phyloP scores from a whole-genome alignment of 148 eudicot species.

The Vaccinium corymbosum region DNA sequence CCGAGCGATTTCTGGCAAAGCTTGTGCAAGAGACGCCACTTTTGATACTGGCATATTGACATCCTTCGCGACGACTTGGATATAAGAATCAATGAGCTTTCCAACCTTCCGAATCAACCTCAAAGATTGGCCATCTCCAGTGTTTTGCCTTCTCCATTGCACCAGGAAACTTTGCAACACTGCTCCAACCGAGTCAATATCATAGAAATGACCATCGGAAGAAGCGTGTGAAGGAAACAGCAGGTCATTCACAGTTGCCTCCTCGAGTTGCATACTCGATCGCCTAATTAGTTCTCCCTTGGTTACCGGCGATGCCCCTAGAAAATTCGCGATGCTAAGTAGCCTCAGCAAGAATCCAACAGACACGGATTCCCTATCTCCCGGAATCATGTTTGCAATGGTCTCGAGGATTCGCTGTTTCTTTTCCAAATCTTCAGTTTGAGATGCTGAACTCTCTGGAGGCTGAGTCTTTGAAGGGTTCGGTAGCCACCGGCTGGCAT shows the following conservation, averaged over 20 bases:
- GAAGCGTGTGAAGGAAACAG: constrained; percentile 26
- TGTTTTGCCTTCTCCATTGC: constrained; percentile 35
- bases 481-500: constrained; percentile 49
- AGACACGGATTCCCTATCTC: constrained; percentile 46
- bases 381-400: constrained; percentile 44
- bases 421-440: constrained; percentile 19
- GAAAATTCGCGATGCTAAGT: constrained; percentile 26
- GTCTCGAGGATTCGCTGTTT: constrained; percentile 40
- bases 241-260: constrained; percentile 44
- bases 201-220: constrained; percentile 12
- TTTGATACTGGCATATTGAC: constrained; percentile 31
- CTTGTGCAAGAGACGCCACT: constrained; percentile 37
- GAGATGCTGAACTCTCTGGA: constrained; percentile 26
- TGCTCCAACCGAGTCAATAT: constrained; percentile 39
- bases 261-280: constrained; percentile 43
- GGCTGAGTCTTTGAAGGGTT: constrained; percentile 20
- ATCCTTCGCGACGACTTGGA: constrained; percentile 41
- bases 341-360: constrained; percentile 51
- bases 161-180: constrained; percentile 47
- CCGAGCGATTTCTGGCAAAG: constrained; percentile 45
- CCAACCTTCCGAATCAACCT: constrained; percentile 33
- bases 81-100: constrained; percentile 45
- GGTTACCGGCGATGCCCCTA: constrained; percentile 34
- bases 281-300: constrained; percentile 47
- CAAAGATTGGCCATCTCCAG: constrained; percentile 14